These are phyloP conservation scores for Sporisorium iseilematis-ciliati DNA, from an alignment of 1,284 basidiomycete species.

Conservation along the genomic window DNA sequence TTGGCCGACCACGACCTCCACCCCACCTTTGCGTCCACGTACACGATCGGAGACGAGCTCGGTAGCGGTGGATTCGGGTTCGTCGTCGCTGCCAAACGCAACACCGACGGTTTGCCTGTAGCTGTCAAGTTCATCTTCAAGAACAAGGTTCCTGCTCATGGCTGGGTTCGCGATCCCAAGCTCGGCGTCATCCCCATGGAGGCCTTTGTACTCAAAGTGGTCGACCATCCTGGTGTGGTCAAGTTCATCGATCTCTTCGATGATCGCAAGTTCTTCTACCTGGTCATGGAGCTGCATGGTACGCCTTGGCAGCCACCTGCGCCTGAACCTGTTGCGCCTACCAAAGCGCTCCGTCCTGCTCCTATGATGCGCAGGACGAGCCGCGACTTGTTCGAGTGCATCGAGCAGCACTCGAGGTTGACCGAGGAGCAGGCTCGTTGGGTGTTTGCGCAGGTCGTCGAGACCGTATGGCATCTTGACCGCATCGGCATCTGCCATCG, in stretches of 20 bases:
- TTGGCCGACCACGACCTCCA: conserved; percentile 74
- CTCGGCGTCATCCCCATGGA: conserved; percentile 78
- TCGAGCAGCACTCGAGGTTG: conserved; percentile 85
- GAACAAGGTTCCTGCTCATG: conserved; percentile 81
- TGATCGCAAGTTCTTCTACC: conserved; percentile 84
- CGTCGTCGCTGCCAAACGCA: conserved; percentile 73
- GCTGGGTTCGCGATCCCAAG: conserved; percentile 78
- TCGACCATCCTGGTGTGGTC: conserved; percentile 84
- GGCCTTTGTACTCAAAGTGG: conserved; percentile 79
- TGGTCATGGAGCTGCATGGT: conserved; percentile 92
- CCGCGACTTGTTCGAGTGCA: conserved; percentile 92
- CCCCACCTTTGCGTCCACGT: conserved; percentile 77
- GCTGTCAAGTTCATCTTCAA: conserved; percentile 95
- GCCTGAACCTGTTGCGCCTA: conserved; percentile 18
- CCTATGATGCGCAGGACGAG: conserved; percentile 79
- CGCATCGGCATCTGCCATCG: conserved; percentile 84
- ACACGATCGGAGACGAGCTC: conserved; percentile 79
- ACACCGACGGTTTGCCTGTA: conserved; percentile 76
- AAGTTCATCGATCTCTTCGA: conserved; percentile 85
- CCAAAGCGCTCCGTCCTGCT: conserved; percentile 36
- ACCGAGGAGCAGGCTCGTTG: conserved; percentile 82
- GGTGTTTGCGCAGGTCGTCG: conserved; percentile 87
- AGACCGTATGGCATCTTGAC: conserved; percentile 84
- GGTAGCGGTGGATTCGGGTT: conserved; percentile 93
- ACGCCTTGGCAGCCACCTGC: conserved; percentile 77